Evolutionary conservation across 768 basidiomycete species (phyloP).

Genomic region (Trametes maxima): DNA sequence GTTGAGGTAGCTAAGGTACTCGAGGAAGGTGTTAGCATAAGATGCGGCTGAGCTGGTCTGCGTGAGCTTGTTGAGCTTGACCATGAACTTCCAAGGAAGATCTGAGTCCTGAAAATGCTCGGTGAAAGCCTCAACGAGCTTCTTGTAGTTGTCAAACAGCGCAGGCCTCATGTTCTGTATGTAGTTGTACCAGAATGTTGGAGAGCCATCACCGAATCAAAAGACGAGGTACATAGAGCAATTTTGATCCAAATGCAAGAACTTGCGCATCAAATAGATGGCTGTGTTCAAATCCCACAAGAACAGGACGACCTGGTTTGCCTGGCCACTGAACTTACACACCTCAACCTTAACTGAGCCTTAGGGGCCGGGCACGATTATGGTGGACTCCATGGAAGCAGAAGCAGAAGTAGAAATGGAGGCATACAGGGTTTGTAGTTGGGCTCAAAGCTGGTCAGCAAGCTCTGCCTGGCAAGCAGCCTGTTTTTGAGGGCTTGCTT

Average conservation of each 20-base stretch:
- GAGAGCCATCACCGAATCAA: constrained; percentile 1
- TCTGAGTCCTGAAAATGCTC: constrained; percentile 1
- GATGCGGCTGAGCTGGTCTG: constrained; percentile 36
- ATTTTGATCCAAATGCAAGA: neutral
- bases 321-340: constrained; percentile 3
- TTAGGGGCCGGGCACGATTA: neutral
- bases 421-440: neutral
- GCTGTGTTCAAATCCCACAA: neutral
- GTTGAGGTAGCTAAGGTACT: constrained; percentile 32
- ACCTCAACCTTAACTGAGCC: neutral
- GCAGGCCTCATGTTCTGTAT: neutral
- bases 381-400: neutral
- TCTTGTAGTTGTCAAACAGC: constrained; percentile 2
- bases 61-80: constrained; percentile 33
- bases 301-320: constrained; percentile 2
- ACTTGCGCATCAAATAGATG: neutral
- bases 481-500: neutral
- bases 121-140: neutral
- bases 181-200: constrained; percentile 1
- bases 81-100: constrained; percentile 21
- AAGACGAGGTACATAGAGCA: neutral
- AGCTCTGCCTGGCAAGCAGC: neutral
- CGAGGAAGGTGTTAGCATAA: constrained; percentile 34
- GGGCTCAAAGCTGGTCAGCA: neutral
- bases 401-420: neutral